These are phyloP conservation scores for Dipodascopsis tothii DNA, from an alignment of 805 yeast genomes.

Conservation along the genomic window DNA sequence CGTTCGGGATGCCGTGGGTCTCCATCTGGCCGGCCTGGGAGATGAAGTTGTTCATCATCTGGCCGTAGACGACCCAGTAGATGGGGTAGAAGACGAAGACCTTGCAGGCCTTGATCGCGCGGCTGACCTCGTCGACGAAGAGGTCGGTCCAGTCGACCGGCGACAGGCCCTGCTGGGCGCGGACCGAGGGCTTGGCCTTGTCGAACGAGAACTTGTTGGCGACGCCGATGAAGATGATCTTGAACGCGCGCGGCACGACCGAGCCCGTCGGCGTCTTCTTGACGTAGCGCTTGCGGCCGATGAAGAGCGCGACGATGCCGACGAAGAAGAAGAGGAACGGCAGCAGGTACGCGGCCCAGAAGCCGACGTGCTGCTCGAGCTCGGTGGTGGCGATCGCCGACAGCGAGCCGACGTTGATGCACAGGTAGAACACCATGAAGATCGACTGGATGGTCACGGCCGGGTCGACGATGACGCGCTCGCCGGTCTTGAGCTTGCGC, in stretches of 20 bases:
- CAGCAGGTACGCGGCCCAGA: conserved; percentile 59
- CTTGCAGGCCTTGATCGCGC: conserved; percentile 63
- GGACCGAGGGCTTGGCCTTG: conserved; percentile 50
- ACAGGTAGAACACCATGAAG: conserved; percentile 67
- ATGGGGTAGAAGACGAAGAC: conserved; percentile 65
- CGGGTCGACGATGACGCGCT: conserved; percentile 62
- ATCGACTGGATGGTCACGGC: conserved; percentile 63
- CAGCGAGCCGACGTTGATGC: conserved; percentile 69
- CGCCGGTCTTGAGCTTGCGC: conserved; percentile 52
- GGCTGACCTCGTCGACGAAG: conserved; percentile 65
- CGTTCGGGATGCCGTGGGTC: conserved; percentile 72
- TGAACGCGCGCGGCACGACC: conserved; percentile 49
- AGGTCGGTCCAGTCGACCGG: conserved; percentile 51
- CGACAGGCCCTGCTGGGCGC: conserved; percentile 39
- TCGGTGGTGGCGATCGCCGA: conserved; percentile 72
- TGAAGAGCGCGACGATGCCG: conserved; percentile 45
- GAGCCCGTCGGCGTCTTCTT: conserved; percentile 56
- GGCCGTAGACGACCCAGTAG: conserved; percentile 68
- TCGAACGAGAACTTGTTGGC: conserved; percentile 45
- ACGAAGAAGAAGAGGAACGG: conserved; percentile 56
- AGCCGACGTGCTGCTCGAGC: conserved; percentile 55
- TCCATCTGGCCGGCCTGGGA: conserved; percentile 71
- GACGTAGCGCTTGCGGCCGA: conserved; percentile 50
- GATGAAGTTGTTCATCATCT: conserved; percentile 65
- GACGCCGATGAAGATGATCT: conserved; percentile 38